Base-by-base conservation (phyloP, 352 stramenopile species). In the Phytopythium cucurbitacearum region DNA sequence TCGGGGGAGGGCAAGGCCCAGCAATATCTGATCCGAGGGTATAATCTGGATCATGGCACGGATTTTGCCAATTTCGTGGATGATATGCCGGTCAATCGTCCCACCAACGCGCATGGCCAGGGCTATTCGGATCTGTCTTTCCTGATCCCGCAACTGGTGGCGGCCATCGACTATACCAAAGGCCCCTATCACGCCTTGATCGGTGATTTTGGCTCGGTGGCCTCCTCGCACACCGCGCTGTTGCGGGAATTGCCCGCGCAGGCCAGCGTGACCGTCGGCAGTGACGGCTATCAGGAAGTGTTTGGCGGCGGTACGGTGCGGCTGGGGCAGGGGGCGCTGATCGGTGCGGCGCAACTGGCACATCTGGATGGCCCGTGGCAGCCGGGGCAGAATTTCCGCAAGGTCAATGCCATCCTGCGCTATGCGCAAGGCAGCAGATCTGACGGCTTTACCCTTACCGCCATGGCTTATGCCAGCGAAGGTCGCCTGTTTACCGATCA, bases 61-160 rank as follows among this genome's bases (percentile, higher is more conserved):
- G 39, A 43, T 43, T 43, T 43, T 43, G 39, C 39, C 39, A 43
- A 43, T 43, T 43, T 43, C 39, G 39, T 43, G 39, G 39, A 43
- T 43, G 39, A 43, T 43, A 43, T 43, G 39, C 39, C 39, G 39
- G 39, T 43, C 39, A 43, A 43, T 43, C 39, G 39, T 43, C 39
- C 39, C 39, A 43, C 39, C 39, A 43, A 43, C 39, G 39, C 39
- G 39, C 39, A 43, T 43, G 39, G 39, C 39, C 39, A 43, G 39
- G 39, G 39, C 39, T 43, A 43, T 43, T 43, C 39, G 39, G 39
- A 43, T 43, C 39, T 43, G 39, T 43, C 39, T 43, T 43, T 43
- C 39, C 39, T 43, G 39, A 43, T 43, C 39, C 39, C 39, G 39
- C 39, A 43, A 43, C 39, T 43, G 39, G 39, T 43, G 39, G 39